These are phyloP conservation scores for Penicillium oxalicum DNA, from an alignment of 2,329 filamentous ascomycete species.

Conservation along the genomic window DNA sequence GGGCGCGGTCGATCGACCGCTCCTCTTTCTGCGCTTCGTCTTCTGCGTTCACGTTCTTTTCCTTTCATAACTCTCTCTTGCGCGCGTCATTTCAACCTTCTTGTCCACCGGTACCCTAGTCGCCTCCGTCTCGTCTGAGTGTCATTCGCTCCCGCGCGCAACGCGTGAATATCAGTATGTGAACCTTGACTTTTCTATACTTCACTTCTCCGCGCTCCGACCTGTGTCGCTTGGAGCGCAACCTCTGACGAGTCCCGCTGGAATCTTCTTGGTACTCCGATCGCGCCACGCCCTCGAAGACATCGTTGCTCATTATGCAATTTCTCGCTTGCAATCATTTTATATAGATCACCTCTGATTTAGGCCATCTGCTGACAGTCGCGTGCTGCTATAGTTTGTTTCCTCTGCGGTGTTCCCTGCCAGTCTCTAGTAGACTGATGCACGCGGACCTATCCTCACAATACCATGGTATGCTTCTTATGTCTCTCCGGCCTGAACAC, in stretches of 20 bases:
- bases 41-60: slow-evolving; percentile 4
- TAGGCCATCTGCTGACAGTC: slow-evolving; percentile 13
- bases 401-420: slow-evolving; percentile 10
- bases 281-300: neutral
- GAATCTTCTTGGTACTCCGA: neutral
- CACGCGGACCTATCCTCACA: slow-evolving; percentile 13
- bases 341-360: neutral
- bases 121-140: neutral
- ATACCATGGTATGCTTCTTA: slow-evolving; percentile 28
- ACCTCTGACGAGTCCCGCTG: neutral
- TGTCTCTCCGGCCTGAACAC: neutral
- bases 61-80: slow-evolving; percentile 7
- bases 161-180: slow-evolving; percentile 17
- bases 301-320: neutral
- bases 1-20: slow-evolving; percentile 34
- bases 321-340: neutral
- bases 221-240: slow-evolving; percentile 7
- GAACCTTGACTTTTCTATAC: slow-evolving; percentile 3
- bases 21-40: slow-evolving; percentile 28
- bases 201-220: slow-evolving; percentile 5
- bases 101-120: neutral
- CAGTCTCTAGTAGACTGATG: slow-evolving; percentile 24
- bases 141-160: neutral
- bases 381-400: slow-evolving; percentile 15
- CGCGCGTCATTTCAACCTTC: slow-evolving; percentile 7